Base-by-base conservation (phyloP, 257 asterid species). In the Verbena officinalis region DNA sequence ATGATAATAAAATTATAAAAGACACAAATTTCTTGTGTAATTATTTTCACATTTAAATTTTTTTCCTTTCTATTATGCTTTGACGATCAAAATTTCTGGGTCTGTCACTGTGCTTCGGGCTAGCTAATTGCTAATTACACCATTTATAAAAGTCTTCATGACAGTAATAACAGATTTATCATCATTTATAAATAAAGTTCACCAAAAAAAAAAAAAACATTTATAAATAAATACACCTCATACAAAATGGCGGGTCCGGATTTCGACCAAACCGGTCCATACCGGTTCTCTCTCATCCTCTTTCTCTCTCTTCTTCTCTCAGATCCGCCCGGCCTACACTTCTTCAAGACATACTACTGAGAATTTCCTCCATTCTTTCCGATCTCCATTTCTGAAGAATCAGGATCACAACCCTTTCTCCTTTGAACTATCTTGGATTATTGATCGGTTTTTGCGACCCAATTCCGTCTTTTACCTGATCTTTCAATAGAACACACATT, bases 201-300 rank as follows among this genome's bases (percentile, higher is more conserved):
- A n/a, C n/a, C n/a, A n/a, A n/a, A n/a, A n/a, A n/a, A n/a, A n/a
- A n/a, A n/a, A n/a, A n/a, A 27, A 27, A 27, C 33, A 2, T 27
- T 27, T 27, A 4, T 15, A 13, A 43, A 67, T 55, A 54, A 44
- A 58, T 11, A 23, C 54, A 39, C 23, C 20, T 57, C 39, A 69
- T 6, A 66, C 45, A 61, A 64, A 68, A 34, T 65, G 72, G 74
- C 76, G 74, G 76, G 73, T 40, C 79, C 65, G 68, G 65, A 23
- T 38, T 42, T 65, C 54, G 42, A 49, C 71, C 74, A 48, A 65
- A 40, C 72, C 71, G 78, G 66, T 71, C 63, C 59, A 70, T 20
- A 60, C 76, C 73, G 80, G 74, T 55, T 67, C 65, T 55, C 44
- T 11, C 9, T 46, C 55, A 31, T n/a, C 7, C 40, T 36, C 40